Base-by-base conservation (phyloP, 768 basidiomycete species). In the Boletellus emodensis region DNA sequence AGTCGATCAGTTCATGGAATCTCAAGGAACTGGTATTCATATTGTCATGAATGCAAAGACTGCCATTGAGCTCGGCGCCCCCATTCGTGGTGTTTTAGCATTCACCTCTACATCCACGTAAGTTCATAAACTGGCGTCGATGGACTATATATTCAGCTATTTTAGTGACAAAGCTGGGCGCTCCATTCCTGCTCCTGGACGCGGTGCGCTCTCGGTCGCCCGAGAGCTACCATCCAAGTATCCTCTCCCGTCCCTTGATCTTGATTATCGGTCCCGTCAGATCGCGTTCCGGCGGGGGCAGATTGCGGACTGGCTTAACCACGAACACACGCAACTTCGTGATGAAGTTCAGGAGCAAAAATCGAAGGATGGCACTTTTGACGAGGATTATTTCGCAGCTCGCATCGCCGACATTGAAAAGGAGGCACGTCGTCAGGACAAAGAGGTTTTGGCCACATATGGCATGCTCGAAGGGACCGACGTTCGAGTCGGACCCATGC, bases 11-110 rank as follows among this genome's bases (percentile, higher is more conserved):
- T 94, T 94, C 73, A 94, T 98, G 95, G 96, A 99, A 69, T 81
- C 91, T 18, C 91, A 92, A 68, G 96, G 96, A 47, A 89, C 90
- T 55, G 96, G 96, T 72, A 90, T 97, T 18, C 95, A 98, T 61
- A 85, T 99, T 46, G 79, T 98, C 55, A 99, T 99, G 96, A 92
- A 76, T 59, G 96, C 96, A 17, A 91, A 87, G 73, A 96, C 94
- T 3, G 96, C 96, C 20, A 74, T 99, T 48, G 90, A 96, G 61
- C 83, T 98, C 46, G 96, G 96, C 51, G 85, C 85, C 33, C 90
- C 93, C 17, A 91, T 99, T 61, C 93, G 91, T 58, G 93, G 90
- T 62, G 80, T 99, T 60, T 79, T 99, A 52, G 94, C 85, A 2
- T 98, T 91, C 77, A 96, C 96, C 2, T 94, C 95, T 3, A 99